phyloP scores from a whole-genome alignment of 1,139 yeast species.

The Yamadazyma songkhlaensis region DNA sequence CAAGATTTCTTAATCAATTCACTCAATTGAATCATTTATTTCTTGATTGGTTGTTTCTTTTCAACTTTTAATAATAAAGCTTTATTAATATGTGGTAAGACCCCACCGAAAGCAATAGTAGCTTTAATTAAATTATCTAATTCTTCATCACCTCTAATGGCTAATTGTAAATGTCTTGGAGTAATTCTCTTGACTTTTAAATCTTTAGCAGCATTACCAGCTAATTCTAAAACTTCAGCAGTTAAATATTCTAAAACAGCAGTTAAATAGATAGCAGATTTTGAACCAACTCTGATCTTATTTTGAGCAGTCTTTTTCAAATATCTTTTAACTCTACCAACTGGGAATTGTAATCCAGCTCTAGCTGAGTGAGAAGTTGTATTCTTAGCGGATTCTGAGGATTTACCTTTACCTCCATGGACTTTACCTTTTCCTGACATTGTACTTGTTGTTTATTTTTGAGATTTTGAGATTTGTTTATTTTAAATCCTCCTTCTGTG shows the following conservation, averaged over 20 bases:
- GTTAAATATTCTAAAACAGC: constrained; percentile 97
- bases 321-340: constrained; percentile 96
- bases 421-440: constrained; percentile 91
- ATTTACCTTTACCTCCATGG: constrained; percentile 95
- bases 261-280: constrained; percentile 94
- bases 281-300: constrained; percentile 94
- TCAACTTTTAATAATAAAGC: constrained; percentile 92
- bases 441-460: constrained; percentile 9
- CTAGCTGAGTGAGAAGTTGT: constrained; percentile 91
- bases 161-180: constrained; percentile 97
- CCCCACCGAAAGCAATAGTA: constrained; percentile 98
- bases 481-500: constrained; percentile 4
- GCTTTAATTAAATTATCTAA: constrained; percentile 94
- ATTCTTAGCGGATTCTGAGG: constrained; percentile 63
- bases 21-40: constrained; percentile 7
- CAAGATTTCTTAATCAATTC: neutral
- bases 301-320: constrained; percentile 89
- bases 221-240: constrained; percentile 97
- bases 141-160: constrained; percentile 98
- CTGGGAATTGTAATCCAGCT: constrained; percentile 98
- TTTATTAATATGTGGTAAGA: constrained; percentile 94
- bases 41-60: constrained; percentile 60
- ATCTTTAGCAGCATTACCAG: constrained; percentile 99
- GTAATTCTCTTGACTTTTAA: constrained; percentile 97
- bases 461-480: constrained; percentile 8